phyloP scores from a whole-genome alignment of 345 rosid species.

The Capsella bursapastoris region DNA sequence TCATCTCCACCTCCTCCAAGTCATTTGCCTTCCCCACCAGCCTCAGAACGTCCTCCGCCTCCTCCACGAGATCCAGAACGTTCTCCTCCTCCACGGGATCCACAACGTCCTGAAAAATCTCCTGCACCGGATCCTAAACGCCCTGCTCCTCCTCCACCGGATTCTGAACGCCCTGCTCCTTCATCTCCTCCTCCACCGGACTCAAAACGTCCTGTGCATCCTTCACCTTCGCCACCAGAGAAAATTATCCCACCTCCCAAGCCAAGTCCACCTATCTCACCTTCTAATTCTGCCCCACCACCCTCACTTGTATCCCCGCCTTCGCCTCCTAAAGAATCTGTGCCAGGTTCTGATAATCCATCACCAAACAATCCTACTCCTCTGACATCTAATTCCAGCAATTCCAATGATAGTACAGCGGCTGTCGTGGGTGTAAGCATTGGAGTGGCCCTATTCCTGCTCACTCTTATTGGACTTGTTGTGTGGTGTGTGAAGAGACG shows the following conservation, averaged over 20 bases:
- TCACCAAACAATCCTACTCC: constrained; percentile 44
- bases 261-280: constrained; percentile 44
- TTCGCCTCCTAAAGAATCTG: constrained; percentile 46
- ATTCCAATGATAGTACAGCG: constrained; percentile 46
- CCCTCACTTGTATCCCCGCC: constrained; percentile 43
- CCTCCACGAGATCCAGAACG: constrained; percentile 34
- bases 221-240: constrained; percentile 47
- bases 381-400: constrained; percentile 41
- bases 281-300: constrained; percentile 54
- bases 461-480: constrained; percentile 58
- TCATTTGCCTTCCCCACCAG: constrained; percentile 44
- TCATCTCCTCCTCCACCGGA: constrained; percentile 35
- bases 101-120: constrained; percentile 10
- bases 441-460: constrained; percentile 57
- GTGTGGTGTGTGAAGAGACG: constrained; percentile 66
- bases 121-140: neutral
- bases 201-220: constrained; percentile 34
- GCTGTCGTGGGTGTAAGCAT: constrained; percentile 61
- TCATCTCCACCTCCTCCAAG: constrained; percentile 45
- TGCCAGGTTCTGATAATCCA: constrained; percentile 41
- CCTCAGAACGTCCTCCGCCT: constrained; percentile 33
- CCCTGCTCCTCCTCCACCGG: constrained; percentile 18
- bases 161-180: constrained; percentile 11
- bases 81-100: constrained; percentile 24
- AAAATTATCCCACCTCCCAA: constrained; percentile 48